Evolutionary conservation across 2,329 filamentous ascomycete species (phyloP), one percentile per base, ranked within the genome.

Genomic region (Rhynchosporium graminicola): DNA sequence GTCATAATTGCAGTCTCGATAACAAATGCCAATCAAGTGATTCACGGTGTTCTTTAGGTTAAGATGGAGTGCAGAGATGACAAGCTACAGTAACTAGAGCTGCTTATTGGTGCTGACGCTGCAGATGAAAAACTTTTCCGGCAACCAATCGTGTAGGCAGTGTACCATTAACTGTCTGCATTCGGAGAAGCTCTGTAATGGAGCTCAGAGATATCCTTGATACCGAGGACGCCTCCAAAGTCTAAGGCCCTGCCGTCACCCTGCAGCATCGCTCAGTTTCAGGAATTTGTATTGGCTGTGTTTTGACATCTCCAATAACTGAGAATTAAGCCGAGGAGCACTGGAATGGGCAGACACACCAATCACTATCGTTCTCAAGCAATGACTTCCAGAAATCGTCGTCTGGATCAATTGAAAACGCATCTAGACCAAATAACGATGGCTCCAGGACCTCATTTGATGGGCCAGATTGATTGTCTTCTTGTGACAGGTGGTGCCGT

Each of bases 381-480:
- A 61, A 45, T 1, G 50, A 46, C 56, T 56, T 42, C 59, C 59
- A 61, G 33, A 61, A 61, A 40, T 20, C 50, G 7, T 61, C 59
- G 33, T 61, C 59, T 4, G 20, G 42, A 15, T 40, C 51, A 28
- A 29, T 28, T 26, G 36, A 2, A 15, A 54, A 54, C 8, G 20
- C n/a, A 29, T 40, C 20, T 4, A 9, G 13, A 38, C 20, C 36
- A 29, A 54, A 42, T 0, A 15, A 13, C 31, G 26, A 40, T 5
- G 12, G 3, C 40, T 42, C 54, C 2, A 40, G 15, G 38, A 4
- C 2, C 3, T 28, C 8, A 38, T 3, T 31, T 15, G 50, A 15
- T 10, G 54, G 40, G 2, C 40, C 4, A 45, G 47, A 47, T 20
- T 48, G 9, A 2, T n/a, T 26, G 28, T 46, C 45, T 38, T 33